Conservation (phyloP, 1,139 yeast species). For the Nakaseomyces uthaithaninus region DNA sequence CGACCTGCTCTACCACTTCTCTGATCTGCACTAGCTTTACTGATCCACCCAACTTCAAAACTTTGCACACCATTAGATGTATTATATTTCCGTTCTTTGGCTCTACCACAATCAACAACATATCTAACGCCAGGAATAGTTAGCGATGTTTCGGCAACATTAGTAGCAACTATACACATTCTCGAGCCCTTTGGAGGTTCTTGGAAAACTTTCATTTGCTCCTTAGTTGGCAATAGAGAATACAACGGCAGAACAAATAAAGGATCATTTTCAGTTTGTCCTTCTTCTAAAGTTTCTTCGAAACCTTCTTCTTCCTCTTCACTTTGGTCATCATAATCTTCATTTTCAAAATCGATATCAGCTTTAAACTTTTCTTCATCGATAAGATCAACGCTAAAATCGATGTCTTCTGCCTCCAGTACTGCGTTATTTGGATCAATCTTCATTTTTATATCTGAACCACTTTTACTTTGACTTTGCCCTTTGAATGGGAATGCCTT, state of each 20-base stretch:
- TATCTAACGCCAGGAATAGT: slow-evolving; percentile 94
- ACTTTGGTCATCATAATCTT: slow-evolving; percentile 36
- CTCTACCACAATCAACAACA: slow-evolving; percentile 91
- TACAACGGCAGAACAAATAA: slow-evolving; percentile 85
- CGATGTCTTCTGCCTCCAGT: slow-evolving; percentile 82
- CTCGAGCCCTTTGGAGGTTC: slow-evolving; percentile 80
- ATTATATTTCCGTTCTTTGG: slow-evolving; percentile 79
- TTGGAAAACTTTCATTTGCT: slow-evolving; percentile 89
- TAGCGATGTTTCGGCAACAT: slow-evolving; percentile 94
- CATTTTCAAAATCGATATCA: slow-evolving; percentile 23
- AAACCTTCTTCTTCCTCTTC: slow-evolving; percentile 82
- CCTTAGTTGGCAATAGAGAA: slow-evolving; percentile 82
- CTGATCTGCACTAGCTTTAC: slow-evolving; percentile 94
- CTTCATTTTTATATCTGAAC: slow-evolving; percentile 38
- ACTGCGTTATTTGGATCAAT: slow-evolving; percentile 55
- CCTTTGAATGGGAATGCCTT: slow-evolving; percentile 53
- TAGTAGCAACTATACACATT: slow-evolving; percentile 89
- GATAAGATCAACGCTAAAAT: slow-evolving; percentile 52
- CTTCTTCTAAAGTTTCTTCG: slow-evolving; percentile 69
- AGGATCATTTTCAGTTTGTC: slow-evolving; percentile 73
- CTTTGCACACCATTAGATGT: slow-evolving; percentile 88
- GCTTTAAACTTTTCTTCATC: slow-evolving; percentile 29
- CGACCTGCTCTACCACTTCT: slow-evolving; percentile 98
- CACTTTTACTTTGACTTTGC: slow-evolving; percentile 33
- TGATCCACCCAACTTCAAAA: slow-evolving; percentile 84